These are phyloP conservation scores for Boechera retrofracta DNA, from an alignment of 345 rosid species.

Conservation along the genomic window DNA sequence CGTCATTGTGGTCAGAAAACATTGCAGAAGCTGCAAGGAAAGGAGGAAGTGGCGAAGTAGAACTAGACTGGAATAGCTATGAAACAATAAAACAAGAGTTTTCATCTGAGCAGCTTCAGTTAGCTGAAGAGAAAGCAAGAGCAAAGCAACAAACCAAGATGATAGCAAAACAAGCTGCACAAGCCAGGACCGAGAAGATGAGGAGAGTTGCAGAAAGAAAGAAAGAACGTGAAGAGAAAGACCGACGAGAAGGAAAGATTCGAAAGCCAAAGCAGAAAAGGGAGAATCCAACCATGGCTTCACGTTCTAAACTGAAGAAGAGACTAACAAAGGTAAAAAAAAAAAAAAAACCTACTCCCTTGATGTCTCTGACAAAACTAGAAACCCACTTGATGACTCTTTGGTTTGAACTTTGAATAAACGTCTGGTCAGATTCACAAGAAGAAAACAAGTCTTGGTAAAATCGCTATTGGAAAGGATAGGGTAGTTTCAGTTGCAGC, in stretches of 20 bases:
- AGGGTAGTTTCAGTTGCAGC: constrained; percentile 43
- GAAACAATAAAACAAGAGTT: constrained; percentile 59
- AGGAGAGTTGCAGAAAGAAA: constrained; percentile 60
- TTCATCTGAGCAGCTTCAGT: constrained; percentile 50
- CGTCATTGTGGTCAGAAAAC: constrained; percentile 56
- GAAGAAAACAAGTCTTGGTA: constrained; percentile 53
- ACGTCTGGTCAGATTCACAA: constrained; percentile 58
- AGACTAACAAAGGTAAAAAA: constrained; percentile 65
- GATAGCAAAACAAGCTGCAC: constrained; percentile 54
- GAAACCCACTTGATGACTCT: constrained; percentile 3
- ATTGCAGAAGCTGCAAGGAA: constrained; percentile 72
- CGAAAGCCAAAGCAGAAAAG: constrained; percentile 44
- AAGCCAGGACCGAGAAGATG: constrained; percentile 58
- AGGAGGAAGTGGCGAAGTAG: constrained; percentile 64
- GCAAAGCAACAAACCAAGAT: constrained; percentile 54
- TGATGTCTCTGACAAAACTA: not conserved
- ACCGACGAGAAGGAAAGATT: constrained; percentile 45
- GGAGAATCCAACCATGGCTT: constrained; percentile 39
- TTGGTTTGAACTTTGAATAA: constrained; percentile 19
- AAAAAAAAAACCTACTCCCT: not conserved
- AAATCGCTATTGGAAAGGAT: constrained; percentile 44
- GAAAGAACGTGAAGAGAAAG: constrained; percentile 57
- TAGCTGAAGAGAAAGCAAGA: constrained; percentile 54
- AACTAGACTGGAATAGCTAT: constrained; percentile 78
- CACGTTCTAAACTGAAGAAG: constrained; percentile 53